phyloP scores from a whole-genome alignment of 2,329 filamentous ascomycete species.

The Catunica adiposa region DNA sequence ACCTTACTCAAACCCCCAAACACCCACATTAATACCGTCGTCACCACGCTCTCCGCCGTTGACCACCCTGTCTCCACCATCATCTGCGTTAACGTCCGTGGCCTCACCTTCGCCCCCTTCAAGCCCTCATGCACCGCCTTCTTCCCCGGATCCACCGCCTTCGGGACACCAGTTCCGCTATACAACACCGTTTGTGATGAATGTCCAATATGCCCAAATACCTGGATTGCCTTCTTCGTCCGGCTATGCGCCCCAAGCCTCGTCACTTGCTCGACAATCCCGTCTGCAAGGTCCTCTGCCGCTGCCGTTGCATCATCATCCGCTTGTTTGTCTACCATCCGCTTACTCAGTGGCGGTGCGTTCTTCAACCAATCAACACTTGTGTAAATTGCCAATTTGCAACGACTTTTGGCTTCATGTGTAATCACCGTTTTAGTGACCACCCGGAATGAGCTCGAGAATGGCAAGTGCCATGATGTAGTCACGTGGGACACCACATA shows the following conservation, averaged over 20 bases:
- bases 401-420: conserved; percentile 78
- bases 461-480: conserved; percentile 70
- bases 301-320: conserved; percentile 58
- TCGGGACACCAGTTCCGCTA: conserved; percentile 27
- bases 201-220: conserved; percentile 60
- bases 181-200: conserved; percentile 48
- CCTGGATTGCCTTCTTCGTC: conserved; percentile 61
- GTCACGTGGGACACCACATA: conserved; percentile 48
- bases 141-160: neutral
- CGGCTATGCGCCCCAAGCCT: conserved; percentile 56
- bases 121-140: conserved; percentile 18
- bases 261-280: conserved; percentile 61
- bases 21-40: conserved; percentile 61
- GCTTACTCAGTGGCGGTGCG: conserved; percentile 42
- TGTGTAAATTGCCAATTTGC: conserved; percentile 76
- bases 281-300: conserved; percentile 57
- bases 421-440: conserved; percentile 89
- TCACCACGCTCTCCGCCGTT: conserved; percentile 56
- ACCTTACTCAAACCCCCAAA: conserved; percentile 48
- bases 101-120: conserved; percentile 42
- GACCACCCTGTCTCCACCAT: conserved; percentile 57
- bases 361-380: conserved; percentile 68
- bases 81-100: conserved; percentile 49
- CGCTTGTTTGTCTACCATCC: conserved; percentile 51
- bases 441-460: conserved; percentile 60